Conservation (phyloP, 257 asterid species). For the Scutellaria baicalensis region DNA sequence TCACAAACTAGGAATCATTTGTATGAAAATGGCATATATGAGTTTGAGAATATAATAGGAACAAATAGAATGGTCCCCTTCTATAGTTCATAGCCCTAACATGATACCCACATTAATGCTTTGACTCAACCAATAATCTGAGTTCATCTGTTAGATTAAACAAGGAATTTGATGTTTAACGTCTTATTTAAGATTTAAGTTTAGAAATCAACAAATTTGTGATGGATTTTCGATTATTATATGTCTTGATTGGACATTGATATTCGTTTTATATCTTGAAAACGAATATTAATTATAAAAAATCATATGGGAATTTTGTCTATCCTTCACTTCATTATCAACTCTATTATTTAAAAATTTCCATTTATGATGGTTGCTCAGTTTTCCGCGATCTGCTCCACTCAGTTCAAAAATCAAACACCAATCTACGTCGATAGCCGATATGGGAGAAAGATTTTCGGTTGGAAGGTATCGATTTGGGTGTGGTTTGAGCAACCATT, state of each 20-base stretch:
- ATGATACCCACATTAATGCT: slow-evolving; percentile 11
- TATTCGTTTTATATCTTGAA: not conserved
- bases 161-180: not conserved
- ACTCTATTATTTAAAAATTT: too few species aligned
- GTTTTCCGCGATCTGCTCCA: too few species aligned
- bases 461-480: too few species aligned
- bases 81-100: slow-evolving; percentile 25
- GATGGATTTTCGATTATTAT: not conserved
- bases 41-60: not conserved
- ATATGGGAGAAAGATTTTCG: too few species aligned
- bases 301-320: not conserved
- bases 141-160: not conserved
- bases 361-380: too few species aligned
- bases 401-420: too few species aligned
- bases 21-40: too few species aligned
- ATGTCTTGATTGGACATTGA: not conserved
- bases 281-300: not conserved
- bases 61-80: slow-evolving; percentile 21
- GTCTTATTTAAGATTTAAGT: not conserved
- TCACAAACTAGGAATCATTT: too few species aligned
- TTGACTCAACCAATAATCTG: slow-evolving; percentile 14
- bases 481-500: too few species aligned
- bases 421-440: too few species aligned
- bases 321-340: not conserved
- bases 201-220: not conserved